phyloP scores from a whole-genome alignment of 2,329 filamentous ascomycete genomes.

The Alternaria solani region DNA sequence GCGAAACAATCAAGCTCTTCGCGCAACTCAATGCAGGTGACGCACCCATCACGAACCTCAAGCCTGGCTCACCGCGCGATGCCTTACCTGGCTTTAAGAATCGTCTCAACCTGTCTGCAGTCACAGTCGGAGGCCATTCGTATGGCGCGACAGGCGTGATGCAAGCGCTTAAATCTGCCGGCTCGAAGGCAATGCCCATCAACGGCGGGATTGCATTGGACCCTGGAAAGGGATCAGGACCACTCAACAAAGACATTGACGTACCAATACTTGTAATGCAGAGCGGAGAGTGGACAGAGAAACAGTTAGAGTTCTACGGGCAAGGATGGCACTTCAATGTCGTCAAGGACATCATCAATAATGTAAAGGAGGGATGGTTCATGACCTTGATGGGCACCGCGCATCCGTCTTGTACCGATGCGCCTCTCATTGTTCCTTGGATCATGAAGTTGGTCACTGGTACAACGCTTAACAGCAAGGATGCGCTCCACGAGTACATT shows the following conservation, averaged over 20 bases:
- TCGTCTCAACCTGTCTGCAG: slow-evolving; percentile 63
- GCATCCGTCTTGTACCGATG: slow-evolving; percentile 72
- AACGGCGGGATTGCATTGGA: slow-evolving; percentile 69
- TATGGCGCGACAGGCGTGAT: slow-evolving; percentile 72
- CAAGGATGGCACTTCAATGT: slow-evolving; percentile 69
- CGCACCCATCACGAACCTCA: slow-evolving; percentile 44
- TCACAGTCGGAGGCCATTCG: slow-evolving; percentile 69
- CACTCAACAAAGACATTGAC: slow-evolving; percentile 65
- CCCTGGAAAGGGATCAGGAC: slow-evolving; percentile 70
- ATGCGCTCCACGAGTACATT: slow-evolving; percentile 68
- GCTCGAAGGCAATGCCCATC: slow-evolving; percentile 56
- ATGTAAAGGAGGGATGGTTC: slow-evolving; percentile 58
- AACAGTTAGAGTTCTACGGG: slow-evolving; percentile 66
- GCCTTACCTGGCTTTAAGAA: slow-evolving; percentile 58
- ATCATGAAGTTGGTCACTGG: slow-evolving; percentile 69
- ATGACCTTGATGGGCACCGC: slow-evolving; percentile 55
- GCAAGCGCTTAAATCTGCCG: slow-evolving; percentile 64
- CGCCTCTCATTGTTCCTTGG: slow-evolving; percentile 69
- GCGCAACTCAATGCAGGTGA: slow-evolving; percentile 51
- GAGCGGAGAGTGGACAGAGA: slow-evolving; percentile 70
- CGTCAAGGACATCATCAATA: slow-evolving; percentile 64
- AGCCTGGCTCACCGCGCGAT: slow-evolving; percentile 61
- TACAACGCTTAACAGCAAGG: slow-evolving; percentile 64
- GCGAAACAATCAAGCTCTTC: slow-evolving; percentile 56
- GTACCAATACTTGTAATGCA: slow-evolving; percentile 69